Base-by-base conservation (phyloP, 345 rosid species). In the Lenwebbia sp. region DNA sequence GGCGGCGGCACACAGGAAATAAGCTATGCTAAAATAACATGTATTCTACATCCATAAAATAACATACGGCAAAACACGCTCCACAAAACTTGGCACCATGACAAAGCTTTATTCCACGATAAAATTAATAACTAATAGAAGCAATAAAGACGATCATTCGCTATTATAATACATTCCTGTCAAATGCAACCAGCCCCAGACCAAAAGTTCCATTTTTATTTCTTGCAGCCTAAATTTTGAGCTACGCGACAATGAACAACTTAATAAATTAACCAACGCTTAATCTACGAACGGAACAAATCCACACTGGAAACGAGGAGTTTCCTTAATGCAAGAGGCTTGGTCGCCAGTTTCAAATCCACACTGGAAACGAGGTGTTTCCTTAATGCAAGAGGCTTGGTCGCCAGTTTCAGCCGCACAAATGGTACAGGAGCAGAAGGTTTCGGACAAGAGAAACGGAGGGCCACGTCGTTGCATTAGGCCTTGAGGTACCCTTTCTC, bases 401-500 rank as follows among this genome's bases (percentile, higher is more conserved):
- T 62, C 55, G 2, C 47, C 47, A 19, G 78, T 70, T 70, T 26
- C 83, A 50, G 83, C 10, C 3, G 83, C 30, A 37, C 7, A 9
- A 37, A 70, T 17, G 78, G 78, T 70, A 33, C 19, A 10, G 78
- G 47, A 33, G 25, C 5, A 70, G 26, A 33, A 33, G 47, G 78
- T 25, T 70, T 70, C 78, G 2, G 78, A 33, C 47, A 13, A 70
- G 26, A 70, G 44, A 70, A 70, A 19, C 47, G 3, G 7, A 70
- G 78, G 78, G 78, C 78, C 44, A 19, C 25, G 21, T 19, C 47
- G 5, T 44, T 23, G 7, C 25, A 0, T 37, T 51, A 83, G 41
- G 92, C 91, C 84, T 85, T 87, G 86, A 94, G 92, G 90, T 89
- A 94, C 17, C 97, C 96, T 86, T 94, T 92, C 82, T 90, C 89